These are phyloP conservation scores for Neurospora sublineolata DNA, from an alignment of 495 filamentous ascomycete species.

Conservation along the genomic window DNA sequence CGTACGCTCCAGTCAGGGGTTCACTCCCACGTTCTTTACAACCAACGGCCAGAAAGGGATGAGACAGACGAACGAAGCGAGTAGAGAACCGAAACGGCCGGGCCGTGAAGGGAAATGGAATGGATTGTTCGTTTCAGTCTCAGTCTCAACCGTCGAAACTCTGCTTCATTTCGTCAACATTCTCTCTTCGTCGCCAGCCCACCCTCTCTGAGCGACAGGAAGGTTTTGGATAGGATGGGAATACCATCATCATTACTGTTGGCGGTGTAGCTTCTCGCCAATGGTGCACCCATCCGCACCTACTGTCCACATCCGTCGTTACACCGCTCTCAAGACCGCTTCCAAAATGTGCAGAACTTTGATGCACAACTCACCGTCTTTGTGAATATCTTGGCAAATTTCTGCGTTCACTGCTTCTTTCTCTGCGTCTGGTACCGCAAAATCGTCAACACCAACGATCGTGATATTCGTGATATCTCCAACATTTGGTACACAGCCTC, in stretches of 20 bases:
- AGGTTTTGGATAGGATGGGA: background rate
- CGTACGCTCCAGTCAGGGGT: background rate
- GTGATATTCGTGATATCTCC: background rate
- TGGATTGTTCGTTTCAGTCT: background rate
- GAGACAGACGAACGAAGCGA: background rate
- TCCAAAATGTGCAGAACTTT: background rate
- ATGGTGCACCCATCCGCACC: background rate
- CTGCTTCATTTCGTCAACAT: background rate
- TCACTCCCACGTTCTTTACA: background rate
- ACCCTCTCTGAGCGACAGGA: background rate
- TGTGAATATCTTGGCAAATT: background rate
- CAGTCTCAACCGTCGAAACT: background rate
- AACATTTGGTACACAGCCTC: background rate
- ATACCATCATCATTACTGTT: background rate
- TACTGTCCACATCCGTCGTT: background rate
- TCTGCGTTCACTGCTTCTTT: background rate
- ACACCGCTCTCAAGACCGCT: background rate
- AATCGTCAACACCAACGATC: background rate
- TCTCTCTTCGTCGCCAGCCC: background rate
- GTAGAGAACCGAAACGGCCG: background rate
- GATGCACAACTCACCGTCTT: background rate
- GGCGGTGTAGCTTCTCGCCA: background rate
- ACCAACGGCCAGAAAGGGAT: background rate
- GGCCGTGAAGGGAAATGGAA: background rate
- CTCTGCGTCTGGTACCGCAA: background rate